These are phyloP conservation scores for Carnegiea gigantea DNA, from an alignment of 179 eudicot genomes.

Conservation along the genomic window DNA sequence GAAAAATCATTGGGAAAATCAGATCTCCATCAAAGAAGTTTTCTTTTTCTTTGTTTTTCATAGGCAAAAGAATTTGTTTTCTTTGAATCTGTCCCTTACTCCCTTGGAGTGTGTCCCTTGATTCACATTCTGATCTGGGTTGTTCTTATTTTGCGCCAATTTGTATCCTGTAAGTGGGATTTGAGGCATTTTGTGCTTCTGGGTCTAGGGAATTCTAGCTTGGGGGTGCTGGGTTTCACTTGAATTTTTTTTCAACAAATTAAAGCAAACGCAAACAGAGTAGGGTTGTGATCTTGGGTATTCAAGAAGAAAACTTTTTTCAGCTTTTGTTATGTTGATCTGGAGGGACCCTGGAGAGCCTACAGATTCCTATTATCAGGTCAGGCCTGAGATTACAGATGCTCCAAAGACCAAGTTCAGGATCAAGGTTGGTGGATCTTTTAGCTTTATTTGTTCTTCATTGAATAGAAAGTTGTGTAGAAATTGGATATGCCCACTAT, in stretches of 20 bases:
- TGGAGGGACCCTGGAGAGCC: slow-evolving; percentile 77
- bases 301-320: not conserved
- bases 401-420: slow-evolving; percentile 87
- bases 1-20: not conserved
- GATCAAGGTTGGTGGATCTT: slow-evolving; percentile 66
- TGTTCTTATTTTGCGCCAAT: slow-evolving; percentile 17
- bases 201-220: slow-evolving; percentile 27
- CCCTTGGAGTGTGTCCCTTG: slow-evolving; percentile 13
- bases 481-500: not conserved
- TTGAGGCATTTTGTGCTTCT: slow-evolving; percentile 24
- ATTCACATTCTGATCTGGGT: slow-evolving; percentile 32
- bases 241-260: not conserved
- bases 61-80: not conserved
- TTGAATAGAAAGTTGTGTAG: not conserved
- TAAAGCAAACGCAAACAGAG: not conserved
- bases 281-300: slow-evolving; percentile 9
- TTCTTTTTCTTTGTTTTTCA: not conserved
- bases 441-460: not conserved
- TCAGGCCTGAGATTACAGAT: slow-evolving; percentile 76
- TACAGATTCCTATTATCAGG: slow-evolving; percentile 78
- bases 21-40: not conserved
- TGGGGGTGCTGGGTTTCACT: slow-evolving; percentile 23
- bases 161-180: slow-evolving; percentile 5
- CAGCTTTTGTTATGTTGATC: slow-evolving; percentile 33
- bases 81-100: slow-evolving; percentile 20